phyloP scores from a whole-genome alignment of 2,329 filamentous ascomycete species.

The Penicillium carneum region DNA sequence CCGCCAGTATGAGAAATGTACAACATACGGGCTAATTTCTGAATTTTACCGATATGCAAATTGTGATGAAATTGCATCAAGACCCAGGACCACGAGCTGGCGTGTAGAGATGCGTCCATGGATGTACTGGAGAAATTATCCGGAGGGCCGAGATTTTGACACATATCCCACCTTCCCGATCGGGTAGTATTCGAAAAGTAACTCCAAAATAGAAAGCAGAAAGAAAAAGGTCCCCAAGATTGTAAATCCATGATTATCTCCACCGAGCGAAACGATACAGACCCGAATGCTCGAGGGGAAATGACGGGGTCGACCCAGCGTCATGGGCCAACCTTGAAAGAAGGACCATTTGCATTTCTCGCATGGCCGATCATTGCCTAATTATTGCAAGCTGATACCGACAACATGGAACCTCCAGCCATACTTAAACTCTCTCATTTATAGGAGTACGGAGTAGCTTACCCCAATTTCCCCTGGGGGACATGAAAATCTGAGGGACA shows the following conservation, averaged over 20 bases:
- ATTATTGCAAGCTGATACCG: constrained; percentile 18
- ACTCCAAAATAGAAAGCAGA: neutral
- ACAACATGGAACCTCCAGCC: constrained; percentile 11
- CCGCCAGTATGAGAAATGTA: neutral
- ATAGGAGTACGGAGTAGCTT: neutral
- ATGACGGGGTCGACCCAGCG: neutral
- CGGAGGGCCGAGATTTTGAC: neutral
- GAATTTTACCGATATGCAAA: neutral
- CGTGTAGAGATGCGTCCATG: neutral
- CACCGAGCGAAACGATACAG: neutral
- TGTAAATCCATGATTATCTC: too few species aligned
- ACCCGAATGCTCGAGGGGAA: neutral
- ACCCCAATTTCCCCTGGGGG: neutral
- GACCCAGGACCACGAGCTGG: neutral
- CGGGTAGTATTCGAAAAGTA: neutral
- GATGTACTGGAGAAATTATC: neutral
- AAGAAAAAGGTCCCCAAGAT: neutral
- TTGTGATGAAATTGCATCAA: constrained; percentile 7
- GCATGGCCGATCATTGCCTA: constrained; percentile 13
- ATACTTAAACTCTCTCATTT: neutral
- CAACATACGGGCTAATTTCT: neutral
- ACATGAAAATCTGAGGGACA: neutral
- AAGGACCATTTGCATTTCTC: constrained; percentile 15
- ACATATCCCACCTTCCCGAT: constrained; percentile 9
- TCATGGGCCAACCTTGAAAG: neutral